Evolutionary conservation across 1,284 basidiomycete species (phyloP).

Genomic region (Wolfiporia cocos): DNA sequence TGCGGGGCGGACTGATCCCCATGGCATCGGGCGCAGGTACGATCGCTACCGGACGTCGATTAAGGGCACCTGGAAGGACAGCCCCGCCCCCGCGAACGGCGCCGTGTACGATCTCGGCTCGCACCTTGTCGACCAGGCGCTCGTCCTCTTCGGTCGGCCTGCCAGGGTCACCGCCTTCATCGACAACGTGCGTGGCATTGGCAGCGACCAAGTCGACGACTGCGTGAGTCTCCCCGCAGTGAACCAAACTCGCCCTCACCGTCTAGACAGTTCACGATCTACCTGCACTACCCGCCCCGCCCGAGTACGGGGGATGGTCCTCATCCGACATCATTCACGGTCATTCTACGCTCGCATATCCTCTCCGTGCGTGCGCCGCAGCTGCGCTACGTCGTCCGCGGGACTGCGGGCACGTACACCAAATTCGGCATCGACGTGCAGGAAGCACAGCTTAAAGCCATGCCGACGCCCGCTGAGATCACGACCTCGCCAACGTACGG

Average conservation of each 20-base stretch:
- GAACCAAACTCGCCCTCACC: no score
- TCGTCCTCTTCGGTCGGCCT: constrained; percentile 75
- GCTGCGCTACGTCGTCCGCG: constrained; percentile 63
- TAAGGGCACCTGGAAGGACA: constrained; percentile 71
- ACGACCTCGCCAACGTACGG: constrained; percentile 29
- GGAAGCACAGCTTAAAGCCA: constrained; percentile 61
- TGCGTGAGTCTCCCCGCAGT: constrained; percentile 34
- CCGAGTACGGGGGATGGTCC: constrained; percentile 16
- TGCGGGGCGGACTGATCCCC: neutral
- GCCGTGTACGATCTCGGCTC: constrained; percentile 62
- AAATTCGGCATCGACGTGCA: constrained; percentile 80
- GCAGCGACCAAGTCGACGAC: constrained; percentile 62
- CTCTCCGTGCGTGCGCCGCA: constrained; percentile 64
- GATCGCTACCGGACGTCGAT: constrained; percentile 69
- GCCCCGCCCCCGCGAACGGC: constrained; percentile 45
- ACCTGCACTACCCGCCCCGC: constrained; percentile 48
- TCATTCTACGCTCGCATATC: constrained; percentile 62
- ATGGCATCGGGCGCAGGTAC: constrained; percentile 37
- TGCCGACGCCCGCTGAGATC: constrained; percentile 41
- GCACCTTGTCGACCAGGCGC: constrained; percentile 73
- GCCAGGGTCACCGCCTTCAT: constrained; percentile 62
- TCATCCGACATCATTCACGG: constrained; percentile 54
- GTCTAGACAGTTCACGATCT: constrained; percentile 60
- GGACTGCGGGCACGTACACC: constrained; percentile 66
- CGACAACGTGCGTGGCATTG: constrained; percentile 61